These are phyloP conservation scores for Nakazawaea molendinolei DNA, from an alignment of 805 yeast species.

Conservation along the genomic window DNA sequence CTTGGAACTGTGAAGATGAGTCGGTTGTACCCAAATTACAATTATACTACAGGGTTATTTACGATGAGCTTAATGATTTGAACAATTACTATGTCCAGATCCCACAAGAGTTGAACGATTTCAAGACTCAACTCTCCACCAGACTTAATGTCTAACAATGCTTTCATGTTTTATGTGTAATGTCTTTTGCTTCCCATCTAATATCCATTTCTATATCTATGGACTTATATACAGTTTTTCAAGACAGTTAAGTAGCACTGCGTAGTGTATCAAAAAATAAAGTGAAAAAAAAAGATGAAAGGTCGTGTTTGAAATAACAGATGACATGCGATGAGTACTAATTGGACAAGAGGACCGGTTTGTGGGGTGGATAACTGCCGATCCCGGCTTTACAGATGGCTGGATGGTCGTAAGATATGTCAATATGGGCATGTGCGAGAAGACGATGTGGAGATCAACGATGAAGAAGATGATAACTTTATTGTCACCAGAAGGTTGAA, in stretches of 20 bases:
- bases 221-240: too few relatives aligned
- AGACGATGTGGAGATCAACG: slow-evolving; percentile 71
- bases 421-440: slow-evolving; percentile 87
- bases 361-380: slow-evolving; percentile 92
- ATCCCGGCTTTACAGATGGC: slow-evolving; percentile 61
- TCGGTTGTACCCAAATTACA: slow-evolving; percentile 18
- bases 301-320: too few relatives aligned
- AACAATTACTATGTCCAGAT: slow-evolving; percentile 27
- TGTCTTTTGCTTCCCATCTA: too few relatives aligned
- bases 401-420: slow-evolving; percentile 79
- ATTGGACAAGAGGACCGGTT: slow-evolving; percentile 65
- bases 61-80: slow-evolving; percentile 27
- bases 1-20: slow-evolving; percentile 11
- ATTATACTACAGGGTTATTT: slow-evolving; percentile 24
- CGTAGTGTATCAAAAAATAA: too few relatives aligned
- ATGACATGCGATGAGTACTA: slow-evolving; percentile 15
- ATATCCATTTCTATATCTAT: too few relatives aligned
- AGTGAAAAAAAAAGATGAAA: too few relatives aligned
- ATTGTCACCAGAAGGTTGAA: slow-evolving; percentile 50
- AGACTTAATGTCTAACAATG: too few relatives aligned
- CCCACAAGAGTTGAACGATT: slow-evolving; percentile 23
- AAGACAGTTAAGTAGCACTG: too few relatives aligned
- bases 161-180: too few relatives aligned
- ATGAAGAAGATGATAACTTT: slow-evolving; percentile 64
- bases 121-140: too few relatives aligned